A percentile compares a stretch with the other conserved stretches of the same genome.
Evolutionary conservation across 2,329 filamentous ascomycete species (phyloP).

Genomic region (Botrytis fabae): DNA sequence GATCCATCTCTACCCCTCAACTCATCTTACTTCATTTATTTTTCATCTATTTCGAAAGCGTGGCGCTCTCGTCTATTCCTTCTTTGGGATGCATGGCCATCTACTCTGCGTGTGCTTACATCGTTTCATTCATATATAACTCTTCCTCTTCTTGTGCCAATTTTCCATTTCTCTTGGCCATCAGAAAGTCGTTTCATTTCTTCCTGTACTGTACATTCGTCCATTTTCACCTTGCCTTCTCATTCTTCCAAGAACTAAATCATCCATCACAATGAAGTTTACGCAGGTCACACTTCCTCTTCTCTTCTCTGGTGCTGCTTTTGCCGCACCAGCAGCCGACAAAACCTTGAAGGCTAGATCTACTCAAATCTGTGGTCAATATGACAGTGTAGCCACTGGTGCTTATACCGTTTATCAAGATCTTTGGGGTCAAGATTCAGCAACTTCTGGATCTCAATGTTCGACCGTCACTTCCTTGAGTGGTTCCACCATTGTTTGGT

Average conservation of each 20-base stretch:
- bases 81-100: background rate
- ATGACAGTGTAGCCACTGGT: conserved; percentile 34
- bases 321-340: conserved; percentile 17
- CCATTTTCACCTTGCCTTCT: background rate
- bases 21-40: conserved; percentile 20
- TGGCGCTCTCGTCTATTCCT: background rate
- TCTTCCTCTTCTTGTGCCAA: background rate
- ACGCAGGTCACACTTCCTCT: conserved; percentile 25
- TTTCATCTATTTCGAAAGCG: conserved; percentile 15
- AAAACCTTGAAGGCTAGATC: conserved; percentile 2
- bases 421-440: conserved; percentile 21
- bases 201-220: conserved; percentile 12
- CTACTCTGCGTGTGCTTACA: background rate
- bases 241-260: background rate
- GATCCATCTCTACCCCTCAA: conserved; percentile 6
- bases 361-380: conserved; percentile 32
- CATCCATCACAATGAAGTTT: conserved; percentile 23
- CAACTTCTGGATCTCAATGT: conserved; percentile 40
- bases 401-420: conserved; percentile 46
- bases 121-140: conserved; percentile 5
- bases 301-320: conserved; percentile 17
- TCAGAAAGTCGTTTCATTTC: background rate
- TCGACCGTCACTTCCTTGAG: conserved; percentile 42
- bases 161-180: background rate
- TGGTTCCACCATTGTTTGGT: conserved; percentile 43